These are phyloP conservation scores for Saccharomyces pastorianus DNA, from an alignment of 1,139 yeast genomes.

Conservation along the genomic window DNA sequence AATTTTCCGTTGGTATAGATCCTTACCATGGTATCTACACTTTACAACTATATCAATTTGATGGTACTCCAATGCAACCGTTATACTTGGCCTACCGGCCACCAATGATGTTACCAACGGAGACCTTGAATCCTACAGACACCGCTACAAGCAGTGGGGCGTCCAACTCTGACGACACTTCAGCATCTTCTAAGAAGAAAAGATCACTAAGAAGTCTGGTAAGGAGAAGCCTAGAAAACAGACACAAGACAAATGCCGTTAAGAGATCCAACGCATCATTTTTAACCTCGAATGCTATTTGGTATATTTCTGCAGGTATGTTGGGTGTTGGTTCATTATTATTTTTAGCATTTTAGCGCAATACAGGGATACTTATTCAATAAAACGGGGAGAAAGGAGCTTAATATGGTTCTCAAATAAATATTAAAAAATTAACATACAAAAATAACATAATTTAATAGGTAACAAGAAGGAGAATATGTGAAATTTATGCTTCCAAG, in stretches of 20 bases:
- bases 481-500: neutral
- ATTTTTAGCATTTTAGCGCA: constrained; percentile 16
- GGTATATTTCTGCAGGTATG: constrained; percentile 25
- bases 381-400: constrained; percentile 3
- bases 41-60: constrained; percentile 67
- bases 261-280: constrained; percentile 11
- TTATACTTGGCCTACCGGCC: constrained; percentile 86
- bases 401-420: constrained; percentile 4
- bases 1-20: constrained; percentile 57
- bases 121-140: constrained; percentile 75
- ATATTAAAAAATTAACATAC: neutral
- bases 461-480: neutral
- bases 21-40: constrained; percentile 75
- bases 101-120: constrained; percentile 92
- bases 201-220: constrained; percentile 41
- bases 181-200: constrained; percentile 18
- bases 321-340: constrained; percentile 27
- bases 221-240: constrained; percentile 70
- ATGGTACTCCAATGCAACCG: constrained; percentile 80
- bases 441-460: neutral
- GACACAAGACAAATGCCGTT: constrained; percentile 64
- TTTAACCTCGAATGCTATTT: constrained; percentile 17
- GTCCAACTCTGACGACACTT: constrained; percentile 23
- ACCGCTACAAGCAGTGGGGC: constrained; percentile 32
- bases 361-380: neutral